phyloP scores from a whole-genome alignment of 164 flowering plant genomes.

The Amborella trichopoda region DNA sequence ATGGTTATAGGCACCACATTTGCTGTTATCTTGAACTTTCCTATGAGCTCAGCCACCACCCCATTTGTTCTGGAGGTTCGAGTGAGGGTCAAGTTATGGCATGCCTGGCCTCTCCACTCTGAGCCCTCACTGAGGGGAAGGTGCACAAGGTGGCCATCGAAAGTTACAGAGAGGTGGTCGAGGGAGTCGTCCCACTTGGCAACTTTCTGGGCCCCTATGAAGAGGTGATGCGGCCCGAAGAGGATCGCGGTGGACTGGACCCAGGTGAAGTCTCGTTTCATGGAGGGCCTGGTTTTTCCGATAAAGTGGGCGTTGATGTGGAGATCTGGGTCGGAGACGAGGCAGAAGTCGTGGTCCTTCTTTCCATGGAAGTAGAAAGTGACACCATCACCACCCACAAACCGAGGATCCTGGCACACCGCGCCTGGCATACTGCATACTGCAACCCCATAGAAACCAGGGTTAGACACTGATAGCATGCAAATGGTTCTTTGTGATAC shows the following conservation, averaged over 20 bases:
- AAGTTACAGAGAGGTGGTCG: conserved; percentile 10
- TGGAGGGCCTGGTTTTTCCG: conserved; percentile 8
- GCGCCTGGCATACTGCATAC: conserved; percentile 17
- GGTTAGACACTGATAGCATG: neutral
- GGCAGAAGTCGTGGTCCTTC: conserved; percentile 19
- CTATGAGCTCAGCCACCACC: conserved; percentile 1
- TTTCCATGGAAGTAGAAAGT: conserved; percentile 26
- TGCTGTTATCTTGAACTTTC: conserved; percentile 3
- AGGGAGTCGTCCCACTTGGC: conserved; percentile 12
- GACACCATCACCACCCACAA: conserved; percentile 23
- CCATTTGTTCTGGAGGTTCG: conserved; percentile 11
- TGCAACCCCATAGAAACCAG: conserved; percentile 2
- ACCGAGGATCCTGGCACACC: conserved; percentile 21
- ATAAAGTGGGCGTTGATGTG: conserved; percentile 27
- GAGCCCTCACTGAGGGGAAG: conserved; percentile 4
- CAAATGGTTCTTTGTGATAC: neutral
- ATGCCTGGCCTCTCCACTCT: conserved; percentile 1
- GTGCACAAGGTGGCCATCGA: conserved; percentile 11
- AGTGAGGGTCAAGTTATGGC: conserved; percentile 2
- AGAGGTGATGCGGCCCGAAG: conserved; percentile 9
- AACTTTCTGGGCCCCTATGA: conserved; percentile 8
- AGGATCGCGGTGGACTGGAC: conserved; percentile 16
- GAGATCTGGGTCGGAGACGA: conserved; percentile 19
- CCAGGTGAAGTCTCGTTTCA: conserved; percentile 18
- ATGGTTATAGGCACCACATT: conserved; percentile 6